These are phyloP conservation scores for Pythium graminicola DNA, from an alignment of 352 stramenopile species.

Conservation along the genomic window DNA sequence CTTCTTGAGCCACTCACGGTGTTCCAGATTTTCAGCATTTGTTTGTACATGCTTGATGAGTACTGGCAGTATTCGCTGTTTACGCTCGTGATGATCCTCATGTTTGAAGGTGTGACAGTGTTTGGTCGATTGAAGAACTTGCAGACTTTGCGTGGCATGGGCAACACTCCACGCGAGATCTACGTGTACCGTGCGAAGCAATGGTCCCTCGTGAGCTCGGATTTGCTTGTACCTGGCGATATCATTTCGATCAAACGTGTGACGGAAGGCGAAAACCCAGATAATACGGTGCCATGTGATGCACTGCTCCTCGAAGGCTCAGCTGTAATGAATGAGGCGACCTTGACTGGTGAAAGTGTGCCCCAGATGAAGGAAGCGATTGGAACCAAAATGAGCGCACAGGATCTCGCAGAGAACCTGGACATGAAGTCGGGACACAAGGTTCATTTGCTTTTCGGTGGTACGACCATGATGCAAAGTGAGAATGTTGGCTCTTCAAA, in stretches of 20 bases:
- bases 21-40: constrained; percentile 98
- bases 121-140: constrained; percentile 94
- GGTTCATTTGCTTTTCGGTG: constrained; percentile 91
- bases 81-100: constrained; percentile 96
- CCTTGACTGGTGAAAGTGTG: constrained; percentile 97
- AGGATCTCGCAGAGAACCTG: constrained; percentile 63
- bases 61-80: constrained; percentile 99
- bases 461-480: constrained; percentile 88
- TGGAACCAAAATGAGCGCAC: constrained; percentile 56
- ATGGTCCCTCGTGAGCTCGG: constrained; percentile 82
- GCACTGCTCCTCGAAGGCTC: constrained; percentile 92
- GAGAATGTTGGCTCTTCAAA: constrained; percentile 31
- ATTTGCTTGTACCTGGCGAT: constrained; percentile 90
- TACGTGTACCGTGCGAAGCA: constrained; percentile 86
- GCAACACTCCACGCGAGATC: constrained; percentile 79
- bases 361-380: constrained; percentile 97
- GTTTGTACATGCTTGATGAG: constrained; percentile 98
- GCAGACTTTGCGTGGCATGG: constrained; percentile 93
- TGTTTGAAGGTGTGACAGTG: constrained; percentile 97
- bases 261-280: constrained; percentile 60
- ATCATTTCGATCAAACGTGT: constrained; percentile 90
- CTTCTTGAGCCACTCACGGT: constrained; percentile 97
- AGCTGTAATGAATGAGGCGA: constrained; percentile 98
- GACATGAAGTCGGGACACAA: constrained; percentile 87
- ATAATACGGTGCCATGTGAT: constrained; percentile 93